Evolutionary conservation across 2,329 filamentous ascomycete genomes (phyloP).

Genomic region (Trichothecium sympodiale): DNA sequence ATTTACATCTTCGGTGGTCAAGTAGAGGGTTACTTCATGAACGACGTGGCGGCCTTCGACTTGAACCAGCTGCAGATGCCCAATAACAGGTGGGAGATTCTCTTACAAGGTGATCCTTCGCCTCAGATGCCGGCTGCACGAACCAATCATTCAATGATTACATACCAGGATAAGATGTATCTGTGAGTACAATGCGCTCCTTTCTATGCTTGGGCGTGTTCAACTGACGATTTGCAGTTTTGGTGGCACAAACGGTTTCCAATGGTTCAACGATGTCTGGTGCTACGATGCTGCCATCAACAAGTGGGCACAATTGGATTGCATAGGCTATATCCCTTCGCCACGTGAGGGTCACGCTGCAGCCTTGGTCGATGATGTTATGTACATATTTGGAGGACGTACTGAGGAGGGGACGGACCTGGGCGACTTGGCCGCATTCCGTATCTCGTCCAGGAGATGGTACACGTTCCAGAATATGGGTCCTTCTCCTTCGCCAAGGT

Average conservation of each 20-base stretch:
- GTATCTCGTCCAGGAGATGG: conserved; percentile 73
- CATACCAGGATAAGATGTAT: conserved; percentile 87
- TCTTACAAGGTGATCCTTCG: conserved; percentile 55
- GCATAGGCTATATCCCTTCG: conserved; percentile 93
- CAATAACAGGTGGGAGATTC: conserved; percentile 85
- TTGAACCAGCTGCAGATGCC: conserved; percentile 88
- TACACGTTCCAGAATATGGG: conserved; percentile 99
- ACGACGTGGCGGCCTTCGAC: conserved; percentile 90
- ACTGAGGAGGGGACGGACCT: conserved; percentile 89
- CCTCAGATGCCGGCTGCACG: conserved; percentile 64
- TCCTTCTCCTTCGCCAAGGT: conserved; percentile 82
- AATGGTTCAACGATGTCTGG: conserved; percentile 99
- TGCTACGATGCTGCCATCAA: conserved; percentile 79
- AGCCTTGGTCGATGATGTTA: conserved; percentile 88
- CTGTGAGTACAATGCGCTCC: conserved; percentile 47
- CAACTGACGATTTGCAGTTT: conserved; percentile 47
- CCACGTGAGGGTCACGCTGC: conserved; percentile 91
- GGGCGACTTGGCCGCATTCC: conserved; percentile 77
- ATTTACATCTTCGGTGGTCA: conserved; percentile 97
- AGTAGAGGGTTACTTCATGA: conserved; percentile 96
- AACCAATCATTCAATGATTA: conserved; percentile 90
- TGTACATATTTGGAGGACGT: conserved; percentile 97
- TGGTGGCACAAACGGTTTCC: conserved; percentile 87
- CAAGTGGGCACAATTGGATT: conserved; percentile 79
- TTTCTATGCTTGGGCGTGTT: background rate